Conservation (phyloP, 2,329 filamentous ascomycete genomes). For the Trichoderma guizhouense region DNA sequence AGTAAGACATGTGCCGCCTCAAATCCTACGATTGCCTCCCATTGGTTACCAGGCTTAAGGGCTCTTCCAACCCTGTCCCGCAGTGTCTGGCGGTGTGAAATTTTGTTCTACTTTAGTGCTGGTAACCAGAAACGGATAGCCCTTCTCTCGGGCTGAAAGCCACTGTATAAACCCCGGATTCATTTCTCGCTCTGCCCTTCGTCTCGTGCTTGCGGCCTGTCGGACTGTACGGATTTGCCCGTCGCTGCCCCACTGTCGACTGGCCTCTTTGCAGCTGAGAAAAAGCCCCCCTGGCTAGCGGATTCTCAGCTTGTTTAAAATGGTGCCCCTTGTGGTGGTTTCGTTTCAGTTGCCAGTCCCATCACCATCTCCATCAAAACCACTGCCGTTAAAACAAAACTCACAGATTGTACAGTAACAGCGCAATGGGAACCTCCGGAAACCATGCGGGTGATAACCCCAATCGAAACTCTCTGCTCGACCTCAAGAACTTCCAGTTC, state of each 20-base stretch:
- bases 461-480: background rate
- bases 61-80: background rate
- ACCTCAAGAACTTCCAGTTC: conserved; percentile 29
- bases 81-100: background rate
- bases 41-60: conserved; percentile 10
- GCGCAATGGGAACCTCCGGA: background rate
- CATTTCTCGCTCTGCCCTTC: background rate
- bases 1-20: background rate
- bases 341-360: background rate
- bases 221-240: background rate
- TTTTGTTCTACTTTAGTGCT: background rate
- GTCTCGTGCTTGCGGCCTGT: background rate
- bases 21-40: background rate
- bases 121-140: background rate
- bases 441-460: background rate
- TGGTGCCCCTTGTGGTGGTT: background rate
- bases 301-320: conserved; percentile 3
- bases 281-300: background rate
- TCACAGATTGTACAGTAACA: background rate
- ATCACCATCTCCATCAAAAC: background rate
- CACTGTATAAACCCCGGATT: background rate
- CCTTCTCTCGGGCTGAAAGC: background rate
- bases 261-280: background rate
- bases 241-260: background rate
- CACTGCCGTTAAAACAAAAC: background rate